Base-by-base conservation (phyloP, 2,329 filamentous ascomycete genomes). In the Colletotrichum acutatum region DNA sequence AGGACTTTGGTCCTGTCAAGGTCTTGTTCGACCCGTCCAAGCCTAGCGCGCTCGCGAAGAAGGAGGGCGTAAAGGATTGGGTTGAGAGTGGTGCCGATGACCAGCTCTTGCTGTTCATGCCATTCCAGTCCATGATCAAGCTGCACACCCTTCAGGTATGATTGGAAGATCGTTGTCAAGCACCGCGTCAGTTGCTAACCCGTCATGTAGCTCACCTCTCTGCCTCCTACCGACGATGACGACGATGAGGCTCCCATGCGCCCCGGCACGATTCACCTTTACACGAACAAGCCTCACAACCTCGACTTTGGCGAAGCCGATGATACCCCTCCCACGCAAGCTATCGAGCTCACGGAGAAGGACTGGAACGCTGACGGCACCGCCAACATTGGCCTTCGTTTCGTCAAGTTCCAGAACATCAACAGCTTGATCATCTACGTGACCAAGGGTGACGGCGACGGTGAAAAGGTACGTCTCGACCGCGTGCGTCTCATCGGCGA, bases 341-440 rank as follows among this genome's bases (percentile, higher is more conserved):
- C 88, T 65, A 90, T 98, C 72, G 92, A 92, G 78, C 87, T 99
- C 56, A 87, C 88, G 74, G 86, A 91, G 58, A 87, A 89, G 65
- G 94, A 98, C 79, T 99, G 97, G 96, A 94, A 95, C 82, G 86
- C 88, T 57, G 90, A 94, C 16, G 93, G 91, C 64, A 96, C 94
- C 9, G 93, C 91, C 16, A 93, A 88, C 78, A 84, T 96, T 66
- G 84, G 89, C 57, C 85, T 98, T 78, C 93, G 95, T 16, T 98
- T 96, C 79, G 97, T 99, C 84, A 98, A 98, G 85, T 99, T 98
- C 87, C 97, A 98, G 85, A 97, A 95, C 80, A 93, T 98, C 66
- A 93, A 91, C 72, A 97, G 92, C 74, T 80, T 99, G 78, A 93
- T 97, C 22, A 78, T 99, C 12, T 99, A 98, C 82, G 92, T 99